Percentiles rank a stretch among this genome's conserved stretches.
Evolutionary conservation across 1,284 basidiomycete species (phyloP).

Genomic region (Moesziomyces sp.): DNA sequence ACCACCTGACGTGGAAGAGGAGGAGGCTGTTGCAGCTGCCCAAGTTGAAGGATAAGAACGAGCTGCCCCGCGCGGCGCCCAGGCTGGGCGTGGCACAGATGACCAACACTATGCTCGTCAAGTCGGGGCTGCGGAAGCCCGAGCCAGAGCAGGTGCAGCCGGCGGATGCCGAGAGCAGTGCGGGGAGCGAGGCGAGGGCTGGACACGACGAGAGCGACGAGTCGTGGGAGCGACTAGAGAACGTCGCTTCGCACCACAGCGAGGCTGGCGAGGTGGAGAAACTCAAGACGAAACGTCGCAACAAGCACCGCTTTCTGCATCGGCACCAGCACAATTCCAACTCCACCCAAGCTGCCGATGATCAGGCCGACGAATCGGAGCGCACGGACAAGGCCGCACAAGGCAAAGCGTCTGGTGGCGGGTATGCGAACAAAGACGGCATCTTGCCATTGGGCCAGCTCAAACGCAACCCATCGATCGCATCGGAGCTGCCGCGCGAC

Average conservation of each 20-base stretch:
- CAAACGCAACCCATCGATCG: slow-evolving; percentile 57
- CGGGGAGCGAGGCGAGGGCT: background rate
- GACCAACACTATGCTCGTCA: slow-evolving; percentile 37
- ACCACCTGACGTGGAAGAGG: slow-evolving; percentile 59
- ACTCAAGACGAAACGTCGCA: slow-evolving; percentile 17
- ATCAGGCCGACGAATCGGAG: background rate
- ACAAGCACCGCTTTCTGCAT: slow-evolving; percentile 22
- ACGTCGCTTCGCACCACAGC: slow-evolving; percentile 20
- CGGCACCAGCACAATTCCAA: slow-evolving; percentile 16
- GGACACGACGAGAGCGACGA: background rate
- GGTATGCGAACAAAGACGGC: slow-evolving; percentile 41
- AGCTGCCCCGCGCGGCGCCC: slow-evolving; percentile 52
- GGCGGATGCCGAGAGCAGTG: background rate
- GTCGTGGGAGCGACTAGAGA: slow-evolving; percentile 21
- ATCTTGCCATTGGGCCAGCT: slow-evolving; percentile 45
- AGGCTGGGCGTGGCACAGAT: slow-evolving; percentile 27
- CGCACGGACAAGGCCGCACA: background rate
- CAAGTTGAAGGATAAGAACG: slow-evolving; percentile 58
- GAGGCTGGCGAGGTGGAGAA: slow-evolving; percentile 29
- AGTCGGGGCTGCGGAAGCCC: slow-evolving; percentile 16
- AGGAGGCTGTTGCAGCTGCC: slow-evolving; percentile 54
- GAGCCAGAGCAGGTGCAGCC: background rate
- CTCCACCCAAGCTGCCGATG: background rate
- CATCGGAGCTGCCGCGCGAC: slow-evolving; percentile 57
- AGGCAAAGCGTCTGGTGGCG: slow-evolving; percentile 6